Percentiles rank a stretch among this genome's conserved stretches.
Conservation (phyloP, 129 eudicot species). For the Flaveria linearis region DNA sequence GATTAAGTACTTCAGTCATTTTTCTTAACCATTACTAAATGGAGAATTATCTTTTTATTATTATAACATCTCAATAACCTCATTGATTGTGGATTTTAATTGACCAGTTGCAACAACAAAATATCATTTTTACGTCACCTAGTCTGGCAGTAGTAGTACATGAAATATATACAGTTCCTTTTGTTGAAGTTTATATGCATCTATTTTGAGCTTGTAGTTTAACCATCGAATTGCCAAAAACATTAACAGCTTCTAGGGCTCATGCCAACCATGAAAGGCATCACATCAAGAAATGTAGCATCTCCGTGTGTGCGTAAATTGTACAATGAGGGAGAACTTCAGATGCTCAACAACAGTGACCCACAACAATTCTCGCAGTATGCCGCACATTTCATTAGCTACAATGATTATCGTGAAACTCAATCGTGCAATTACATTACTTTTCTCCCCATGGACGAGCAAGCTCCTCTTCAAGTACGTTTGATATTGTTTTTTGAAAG, state of each 20-base stretch:
- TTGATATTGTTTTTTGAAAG: neutral
- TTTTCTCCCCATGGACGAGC: constrained; percentile 68
- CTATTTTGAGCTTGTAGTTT: constrained; percentile 1
- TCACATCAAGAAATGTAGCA: constrained; percentile 67
- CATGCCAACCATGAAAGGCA: constrained; percentile 67
- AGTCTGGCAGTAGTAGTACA: too few species aligned
- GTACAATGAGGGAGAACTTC: constrained; percentile 66
- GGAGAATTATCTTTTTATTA: too few species aligned
- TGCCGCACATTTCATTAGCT: constrained; percentile 67
- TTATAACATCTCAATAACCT: too few species aligned
- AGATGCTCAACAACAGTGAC: constrained; percentile 62
- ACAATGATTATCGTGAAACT: constrained; percentile 46
- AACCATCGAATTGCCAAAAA: neutral
- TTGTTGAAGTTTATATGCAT: too few species aligned
- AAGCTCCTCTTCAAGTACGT: constrained; percentile 81
- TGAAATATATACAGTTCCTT: too few species aligned
- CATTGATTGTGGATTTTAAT: too few species aligned
- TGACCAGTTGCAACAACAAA: too few species aligned
- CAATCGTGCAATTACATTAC: constrained; percentile 87
- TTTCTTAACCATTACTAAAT: too few species aligned
- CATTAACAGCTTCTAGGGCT: constrained; percentile 81
- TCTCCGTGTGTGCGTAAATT: constrained; percentile 72
- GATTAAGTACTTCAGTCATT: too few species aligned
- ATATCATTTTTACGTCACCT: too few species aligned
- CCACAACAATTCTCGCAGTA: constrained; percentile 60